Base-by-base conservation (phyloP, 805 yeast genomes). In the Kazachstania kunashirensis region DNA sequence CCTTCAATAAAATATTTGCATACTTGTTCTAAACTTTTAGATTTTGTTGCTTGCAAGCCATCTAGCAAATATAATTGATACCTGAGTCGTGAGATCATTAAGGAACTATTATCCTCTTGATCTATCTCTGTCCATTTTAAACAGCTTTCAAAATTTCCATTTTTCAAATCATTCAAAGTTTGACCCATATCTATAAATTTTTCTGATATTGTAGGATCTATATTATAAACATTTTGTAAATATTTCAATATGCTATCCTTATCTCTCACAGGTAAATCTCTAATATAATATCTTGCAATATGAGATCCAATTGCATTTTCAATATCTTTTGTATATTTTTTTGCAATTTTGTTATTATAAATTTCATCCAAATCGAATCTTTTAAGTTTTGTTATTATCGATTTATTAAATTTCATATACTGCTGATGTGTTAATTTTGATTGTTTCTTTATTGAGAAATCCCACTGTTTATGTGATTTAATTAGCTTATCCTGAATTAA, bases 251-350 rank as follows among this genome's bases (percentile, higher is more conserved):
- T 53, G 47, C 11, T 10, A n/a, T 31, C 20, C 13, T 24, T 37
- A 3, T 42, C 42, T 34, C 51, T 49, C 6, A 55, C 49, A 11
- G 68, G 65, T 2, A 62, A 52, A 4, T 55, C 57, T 10, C 66
- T 57, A 36, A 68, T 63, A n/a, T 71, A 73, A 37, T 63, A 63
- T n/a, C 76, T 56, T 9, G 67, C 51, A 15, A 73, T 50, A 45
- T 73, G 77, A 38, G 63, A 55, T 15, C 64, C 62, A 8, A 73
- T 59, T 1, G 74, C 73, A 13, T 53, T 51, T 24, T 67, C 61
- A 15, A 71, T 56, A 24, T 53, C 43, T 8, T 41, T 35, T 37
- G 47, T 45, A 15, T 47, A 42, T 15, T 38, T 44, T 4, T 47
- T 39, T 2, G 54, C 48, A 24, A 64, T 43, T 31, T 52, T 54